phyloP scores from a whole-genome alignment of 1,284 basidiomycete species.

The Farysia itapuensis region DNA sequence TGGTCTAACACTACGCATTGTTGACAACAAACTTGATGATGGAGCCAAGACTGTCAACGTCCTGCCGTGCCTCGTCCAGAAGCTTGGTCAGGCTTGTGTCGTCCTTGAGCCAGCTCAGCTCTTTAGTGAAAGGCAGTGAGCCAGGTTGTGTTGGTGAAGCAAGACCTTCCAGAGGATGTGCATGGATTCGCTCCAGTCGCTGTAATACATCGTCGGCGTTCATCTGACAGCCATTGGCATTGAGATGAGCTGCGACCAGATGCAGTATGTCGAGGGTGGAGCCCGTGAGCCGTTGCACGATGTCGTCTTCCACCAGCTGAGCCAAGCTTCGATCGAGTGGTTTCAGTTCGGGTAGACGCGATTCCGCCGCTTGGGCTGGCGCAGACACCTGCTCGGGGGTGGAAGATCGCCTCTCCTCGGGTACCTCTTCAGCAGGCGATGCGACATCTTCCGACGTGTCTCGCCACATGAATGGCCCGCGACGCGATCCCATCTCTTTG shows the following conservation, averaged over 20 bases:
- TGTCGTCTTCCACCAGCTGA: slow-evolving; percentile 23
- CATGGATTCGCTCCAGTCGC: slow-evolving; percentile 10
- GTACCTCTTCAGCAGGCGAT: not conserved
- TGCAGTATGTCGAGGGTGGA: slow-evolving; percentile 23
- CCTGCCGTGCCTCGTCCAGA: slow-evolving; percentile 24
- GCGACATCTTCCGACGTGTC: slow-evolving; percentile 9
- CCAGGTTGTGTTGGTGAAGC: not conserved
- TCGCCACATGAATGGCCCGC: slow-evolving; percentile 36
- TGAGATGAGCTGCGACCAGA: slow-evolving; percentile 15
- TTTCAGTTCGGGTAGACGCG: slow-evolving; percentile 7
- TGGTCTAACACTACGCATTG: slow-evolving; percentile 14
- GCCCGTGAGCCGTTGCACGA: slow-evolving; percentile 24
- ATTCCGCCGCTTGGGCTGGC: not conserved
- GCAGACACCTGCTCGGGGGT: not conserved
- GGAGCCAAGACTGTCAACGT: slow-evolving; percentile 28
- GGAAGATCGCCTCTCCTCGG: too few relatives aligned
- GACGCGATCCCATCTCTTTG: slow-evolving; percentile 9
- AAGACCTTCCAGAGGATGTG: slow-evolving; percentile 2
- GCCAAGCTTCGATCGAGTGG: slow-evolving; percentile 11
- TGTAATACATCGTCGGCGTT: slow-evolving; percentile 7
- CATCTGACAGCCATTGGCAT: slow-evolving; percentile 2
- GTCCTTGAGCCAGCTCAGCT: slow-evolving; percentile 24
- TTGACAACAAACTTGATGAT: slow-evolving; percentile 26
- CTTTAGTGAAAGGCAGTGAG: slow-evolving; percentile 10
- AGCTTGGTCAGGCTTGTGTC: slow-evolving; percentile 18